Evolutionary conservation across 768 basidiomycete genomes (phyloP).

Genomic region (Hysterangium stoloniferum): DNA sequence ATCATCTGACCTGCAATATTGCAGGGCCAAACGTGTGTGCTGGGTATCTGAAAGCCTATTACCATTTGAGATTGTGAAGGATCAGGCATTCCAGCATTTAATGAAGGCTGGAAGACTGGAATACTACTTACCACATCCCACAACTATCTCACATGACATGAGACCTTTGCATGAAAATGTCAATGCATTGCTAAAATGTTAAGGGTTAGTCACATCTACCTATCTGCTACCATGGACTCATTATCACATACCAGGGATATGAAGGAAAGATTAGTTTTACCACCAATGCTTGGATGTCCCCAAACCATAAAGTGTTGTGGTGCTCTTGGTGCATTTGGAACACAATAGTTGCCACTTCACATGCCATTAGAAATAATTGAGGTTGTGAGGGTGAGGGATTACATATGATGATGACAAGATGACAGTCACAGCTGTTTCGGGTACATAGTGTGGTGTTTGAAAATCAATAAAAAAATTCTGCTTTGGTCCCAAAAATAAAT

Average conservation of each 20-base stretch:
- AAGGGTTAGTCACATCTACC: no score
- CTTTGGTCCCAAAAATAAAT: no score
- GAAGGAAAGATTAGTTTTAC: slow-evolving; percentile 26
- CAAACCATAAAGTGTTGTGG: slow-evolving; percentile 27
- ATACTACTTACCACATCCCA: slow-evolving; percentile 27
- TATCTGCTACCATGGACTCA: no score
- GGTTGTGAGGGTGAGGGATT: slow-evolving; percentile 19
- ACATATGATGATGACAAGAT: slow-evolving; percentile 1
- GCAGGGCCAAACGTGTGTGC: slow-evolving; percentile 25
- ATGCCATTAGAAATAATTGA: slow-evolving; percentile 33
- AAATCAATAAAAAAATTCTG: no score
- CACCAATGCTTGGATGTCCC: slow-evolving; percentile 32
- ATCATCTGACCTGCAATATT: slow-evolving; percentile 5
- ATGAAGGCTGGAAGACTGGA: slow-evolving; percentile 26
- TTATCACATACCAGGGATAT: no score
- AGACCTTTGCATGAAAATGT: slow-evolving; percentile 19
- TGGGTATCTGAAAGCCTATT: slow-evolving; percentile 29
- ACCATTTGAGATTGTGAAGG: slow-evolving; percentile 29
- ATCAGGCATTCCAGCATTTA: slow-evolving; percentile 24
- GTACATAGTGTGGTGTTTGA: no score
- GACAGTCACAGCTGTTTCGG: no score
- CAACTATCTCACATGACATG: slow-evolving; percentile 28
- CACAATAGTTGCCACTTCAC: slow-evolving; percentile 20
- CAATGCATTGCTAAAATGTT: slow-evolving; percentile 22
- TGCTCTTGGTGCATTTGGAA: slow-evolving; percentile 27